Evolutionary conservation across 345 rosid species (phyloP), one percentile per base, ranked within the genome.

Genomic region (Leavenworthia alabamica): DNA sequence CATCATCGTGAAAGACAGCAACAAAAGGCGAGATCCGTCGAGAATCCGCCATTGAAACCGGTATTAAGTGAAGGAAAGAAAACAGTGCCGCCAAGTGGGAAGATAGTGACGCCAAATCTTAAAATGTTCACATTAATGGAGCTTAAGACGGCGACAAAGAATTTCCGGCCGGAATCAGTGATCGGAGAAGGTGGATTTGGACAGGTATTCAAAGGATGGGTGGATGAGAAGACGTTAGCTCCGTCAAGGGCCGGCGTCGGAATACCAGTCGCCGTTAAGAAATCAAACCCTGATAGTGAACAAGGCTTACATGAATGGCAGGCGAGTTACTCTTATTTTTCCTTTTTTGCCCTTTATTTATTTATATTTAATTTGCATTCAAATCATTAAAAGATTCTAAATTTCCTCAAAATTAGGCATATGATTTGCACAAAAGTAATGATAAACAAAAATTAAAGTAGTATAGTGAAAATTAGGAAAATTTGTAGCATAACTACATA

Each of bases 141-240:
- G 13, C 73, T 91, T 3, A 83, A 68, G 62, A 79, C 75, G 2
- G 86, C 88, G 4, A 91, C 98, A 0, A 83, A 78, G 68, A 91
- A 91, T 59, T 91, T 91, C 71, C 61, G 81, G 51, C 88, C 92
- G 9, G 90, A 78, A 24, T 75, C 88, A 4, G 27, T 86, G 52
- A 65, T 91, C 2, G 96, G 98, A 17, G 98, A 91, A 64, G 98
- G 98, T 3, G 96, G 98, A 2, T 91, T 91, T 12, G 98, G 98
- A 23, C 76, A 77, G 61, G 98, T 91, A 17, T 91, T 82, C 62
- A 88, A 80, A 56, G 98, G 98, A 4, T 88, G 96, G 96, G 73
- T 88, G 1, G 95, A 88, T 3, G 83, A 75, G 33, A 78, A 44
- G 22, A 88, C 82, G 0, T 77, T 51, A 14, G 83, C 79, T 8